Evolutionary conservation across 495 filamentous ascomycete genomes (phyloP).

Genomic region (Corynascus novoguineensis): DNA sequence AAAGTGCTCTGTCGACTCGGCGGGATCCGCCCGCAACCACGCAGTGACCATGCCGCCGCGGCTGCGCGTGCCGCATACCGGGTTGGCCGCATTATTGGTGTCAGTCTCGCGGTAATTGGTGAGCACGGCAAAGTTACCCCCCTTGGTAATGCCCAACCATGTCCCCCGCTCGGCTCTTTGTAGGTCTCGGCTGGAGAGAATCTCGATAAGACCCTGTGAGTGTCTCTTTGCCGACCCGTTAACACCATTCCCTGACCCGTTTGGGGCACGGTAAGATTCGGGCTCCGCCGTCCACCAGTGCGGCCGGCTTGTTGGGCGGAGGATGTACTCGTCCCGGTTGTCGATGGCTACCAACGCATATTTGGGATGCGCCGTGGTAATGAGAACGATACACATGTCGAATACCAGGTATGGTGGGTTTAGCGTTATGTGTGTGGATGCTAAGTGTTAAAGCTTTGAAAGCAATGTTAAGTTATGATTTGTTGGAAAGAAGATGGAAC

Average conservation of each 20-base stretch:
- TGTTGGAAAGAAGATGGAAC: too few species aligned
- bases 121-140: slow-evolving; percentile 80
- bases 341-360: slow-evolving; percentile 87
- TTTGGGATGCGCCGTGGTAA: slow-evolving; percentile 83
- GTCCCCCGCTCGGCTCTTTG: slow-evolving; percentile 62
- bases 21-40: slow-evolving; percentile 60
- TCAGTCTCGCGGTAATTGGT: slow-evolving; percentile 90
- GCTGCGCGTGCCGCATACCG: slow-evolving; percentile 57
- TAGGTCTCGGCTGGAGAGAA: slow-evolving; percentile 49
- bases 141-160: slow-evolving; percentile 85
- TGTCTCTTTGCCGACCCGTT: background rate
- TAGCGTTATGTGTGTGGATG: too few species aligned
- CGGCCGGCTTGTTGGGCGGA: slow-evolving; percentile 75
- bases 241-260: slow-evolving; percentile 5
- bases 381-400: slow-evolving; percentile 86
- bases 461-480: background rate
- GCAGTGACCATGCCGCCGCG: slow-evolving; percentile 80
- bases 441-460: background rate
- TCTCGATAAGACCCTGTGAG: slow-evolving; percentile 27
- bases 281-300: slow-evolving; percentile 68
- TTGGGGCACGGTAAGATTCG: slow-evolving; percentile 10
- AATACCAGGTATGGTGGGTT: too few species aligned
- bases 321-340: slow-evolving; percentile 95
- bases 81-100: slow-evolving; percentile 43
- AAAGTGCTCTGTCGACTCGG: slow-evolving; percentile 55